Evolutionary conservation across 371 early-diverging fungal genomes (phyloP), one percentile per base, ranked within the genome.

Genomic region (Coemansia sp.): DNA sequence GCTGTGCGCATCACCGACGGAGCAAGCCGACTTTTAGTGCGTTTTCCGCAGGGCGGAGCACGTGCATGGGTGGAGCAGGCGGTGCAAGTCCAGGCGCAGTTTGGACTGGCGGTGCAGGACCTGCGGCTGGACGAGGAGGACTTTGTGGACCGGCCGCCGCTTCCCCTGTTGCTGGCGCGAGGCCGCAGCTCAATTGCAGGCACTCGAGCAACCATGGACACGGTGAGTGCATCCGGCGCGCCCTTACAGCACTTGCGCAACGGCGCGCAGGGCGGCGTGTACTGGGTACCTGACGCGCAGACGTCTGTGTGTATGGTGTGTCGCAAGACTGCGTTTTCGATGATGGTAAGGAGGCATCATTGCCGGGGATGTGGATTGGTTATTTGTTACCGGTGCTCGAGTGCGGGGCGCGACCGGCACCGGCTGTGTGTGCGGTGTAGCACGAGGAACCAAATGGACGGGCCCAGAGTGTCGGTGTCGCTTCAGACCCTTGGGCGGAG

Each of bases 311-410:
- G 79, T 56, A 79, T 79, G 76, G 79, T 79, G 27, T 76, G 76
- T 31, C 76, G 85, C 53, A 56, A 66, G n/a, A 83, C 81, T 13
- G 84, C 82, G 29, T 87, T 88, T 56, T 82, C 84, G 8, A 58
- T 87, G 57, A 83, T 83, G 64, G 69, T 81, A 29, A 80, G 88
- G 3, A 81, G 86, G 69, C 90, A 89, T 64, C 90, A 91, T 64
- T 89, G 90, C 61, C 81, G 90, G 22, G 79, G 82, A 1, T 90
- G 91, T 64, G 91, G 91, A 10, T 83, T 84, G 56, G 82, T 90
- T 18, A 87, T 89, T 21, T 90, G 91, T 68, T 84, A 84, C 58
- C 72, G 83, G n/a, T 90, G 91, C 66, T 89, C 89, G 42, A 22
- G 52, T 0, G 64, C 71, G 27, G 68, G 58, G 31, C 10, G 13